Evolutionary conservation across 352 stramenopile species (phyloP).

Genomic region (Phytophthora constricta): DNA sequence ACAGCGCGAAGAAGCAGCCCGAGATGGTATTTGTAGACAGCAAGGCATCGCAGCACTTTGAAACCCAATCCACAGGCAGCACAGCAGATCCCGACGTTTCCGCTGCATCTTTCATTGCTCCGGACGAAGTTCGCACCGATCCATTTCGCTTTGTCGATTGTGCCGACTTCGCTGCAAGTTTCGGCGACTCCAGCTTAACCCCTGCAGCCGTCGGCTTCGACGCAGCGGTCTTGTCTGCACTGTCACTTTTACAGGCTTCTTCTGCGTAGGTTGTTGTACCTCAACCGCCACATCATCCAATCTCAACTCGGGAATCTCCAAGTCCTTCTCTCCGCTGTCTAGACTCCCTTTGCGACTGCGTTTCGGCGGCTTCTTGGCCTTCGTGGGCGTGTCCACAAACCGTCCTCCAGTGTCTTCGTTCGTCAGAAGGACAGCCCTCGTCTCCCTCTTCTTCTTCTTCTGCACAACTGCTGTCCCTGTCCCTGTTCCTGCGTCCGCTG

Average conservation of each 20-base stretch:
- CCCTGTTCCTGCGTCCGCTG: neutral
- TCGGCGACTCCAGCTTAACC: conserved; percentile 26
- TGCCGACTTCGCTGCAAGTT: neutral
- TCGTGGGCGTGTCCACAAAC: conserved; percentile 55
- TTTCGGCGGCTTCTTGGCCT: conserved; percentile 47
- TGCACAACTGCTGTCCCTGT: neutral
- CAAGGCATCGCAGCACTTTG: conserved; percentile 39
- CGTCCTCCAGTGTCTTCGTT: conserved; percentile 41
- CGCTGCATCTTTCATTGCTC: neutral
- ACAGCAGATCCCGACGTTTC: neutral
- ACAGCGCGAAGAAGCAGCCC: conserved; percentile 48
- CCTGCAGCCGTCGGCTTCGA: conserved; percentile 37
- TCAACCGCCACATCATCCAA: conserved; percentile 2
- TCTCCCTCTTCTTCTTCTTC: conserved; percentile 54
- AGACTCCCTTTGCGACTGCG: conserved; percentile 36
- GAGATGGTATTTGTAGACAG: conserved; percentile 50
- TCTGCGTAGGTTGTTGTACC: neutral
- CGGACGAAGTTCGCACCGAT: conserved; percentile 1
- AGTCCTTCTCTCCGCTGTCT: conserved; percentile 21
- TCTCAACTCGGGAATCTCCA: conserved; percentile 10
- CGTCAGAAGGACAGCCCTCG: conserved; percentile 31
- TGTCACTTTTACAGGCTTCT: conserved; percentile 15
- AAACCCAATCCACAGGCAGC: conserved; percentile 29
- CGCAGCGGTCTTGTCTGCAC: conserved; percentile 16
- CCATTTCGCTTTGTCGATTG: neutral